These are phyloP conservation scores for Saccharomycopsis amapae DNA, from an alignment of 805 yeast genomes.

Conservation along the genomic window DNA sequence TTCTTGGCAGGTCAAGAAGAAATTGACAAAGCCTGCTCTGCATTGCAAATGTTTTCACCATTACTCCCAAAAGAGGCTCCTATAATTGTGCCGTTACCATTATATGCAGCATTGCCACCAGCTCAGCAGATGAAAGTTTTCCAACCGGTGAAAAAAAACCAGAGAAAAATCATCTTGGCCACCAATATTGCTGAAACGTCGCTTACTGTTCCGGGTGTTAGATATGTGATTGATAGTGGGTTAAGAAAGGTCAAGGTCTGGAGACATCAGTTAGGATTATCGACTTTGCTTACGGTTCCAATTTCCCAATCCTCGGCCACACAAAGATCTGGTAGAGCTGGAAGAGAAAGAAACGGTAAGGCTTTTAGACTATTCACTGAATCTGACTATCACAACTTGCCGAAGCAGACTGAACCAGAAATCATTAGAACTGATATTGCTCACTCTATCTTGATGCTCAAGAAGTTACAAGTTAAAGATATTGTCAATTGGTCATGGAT, in stretches of 20 bases:
- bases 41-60: conserved; percentile 54
- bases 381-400: conserved; percentile 51
- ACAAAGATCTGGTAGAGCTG: conserved; percentile 98
- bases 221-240: conserved; percentile 90
- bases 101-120: conserved; percentile 92
- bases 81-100: conserved; percentile 64
- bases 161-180: conserved; percentile 81
- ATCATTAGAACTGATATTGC: conserved; percentile 81
- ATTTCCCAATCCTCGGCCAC: conserved; percentile 91
- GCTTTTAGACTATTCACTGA: conserved; percentile 82
- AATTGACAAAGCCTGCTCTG: conserved; percentile 73
- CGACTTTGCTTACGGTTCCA: conserved; percentile 88
- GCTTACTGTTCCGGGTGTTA: conserved; percentile 88
- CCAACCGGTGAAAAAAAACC: conserved; percentile 49
- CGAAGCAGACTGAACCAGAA: conserved; percentile 86
- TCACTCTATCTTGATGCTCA: conserved; percentile 76
- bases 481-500: conserved; percentile 87
- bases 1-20: conserved; percentile 97
- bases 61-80: conserved; percentile 72
- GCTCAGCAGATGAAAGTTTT: conserved; percentile 78
- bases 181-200: conserved; percentile 98
- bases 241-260: conserved; percentile 89
- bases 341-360: conserved; percentile 92
- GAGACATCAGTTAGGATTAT: conserved; percentile 87
- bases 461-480: conserved; percentile 76